phyloP scores from a whole-genome alignment of 306 rosid species.

The Malus sylvestris region DNA sequence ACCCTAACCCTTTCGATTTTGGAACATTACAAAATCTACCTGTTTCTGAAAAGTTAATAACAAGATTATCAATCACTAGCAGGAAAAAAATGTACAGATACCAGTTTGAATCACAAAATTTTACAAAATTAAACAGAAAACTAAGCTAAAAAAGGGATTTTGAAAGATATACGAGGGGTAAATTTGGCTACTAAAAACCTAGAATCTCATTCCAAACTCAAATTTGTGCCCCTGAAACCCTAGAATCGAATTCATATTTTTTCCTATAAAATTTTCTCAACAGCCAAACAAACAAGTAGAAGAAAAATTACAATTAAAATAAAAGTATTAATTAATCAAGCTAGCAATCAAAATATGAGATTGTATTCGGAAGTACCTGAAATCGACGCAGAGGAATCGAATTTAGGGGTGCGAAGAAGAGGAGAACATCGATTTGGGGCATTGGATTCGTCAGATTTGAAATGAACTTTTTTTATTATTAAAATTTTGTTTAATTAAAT shows the following conservation, averaged over 20 bases:
- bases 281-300: not conserved
- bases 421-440: not conserved
- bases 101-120: not conserved
- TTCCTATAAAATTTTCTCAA: not conserved
- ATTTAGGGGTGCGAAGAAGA: not conserved
- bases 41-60: not conserved
- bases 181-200: too few species aligned
- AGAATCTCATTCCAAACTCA: too few species aligned
- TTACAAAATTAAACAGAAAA: too few species aligned
- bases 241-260: not conserved
- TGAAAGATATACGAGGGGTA: too few species aligned
- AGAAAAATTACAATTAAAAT: not conserved
- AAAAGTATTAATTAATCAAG: not conserved
- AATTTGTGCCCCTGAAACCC: not conserved
- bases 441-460: not conserved
- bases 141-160: too few species aligned
- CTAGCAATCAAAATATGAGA: not conserved
- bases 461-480: not conserved
- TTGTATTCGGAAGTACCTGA: not conserved
- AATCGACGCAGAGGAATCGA: not conserved
- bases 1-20: not conserved
- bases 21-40: not conserved
- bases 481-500: too few species aligned
- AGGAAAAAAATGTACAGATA: not conserved
- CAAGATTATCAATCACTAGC: not conserved